Conservation (phyloP, 2,329 filamentous ascomycete species). For the Rhinocladiella similis region DNA sequence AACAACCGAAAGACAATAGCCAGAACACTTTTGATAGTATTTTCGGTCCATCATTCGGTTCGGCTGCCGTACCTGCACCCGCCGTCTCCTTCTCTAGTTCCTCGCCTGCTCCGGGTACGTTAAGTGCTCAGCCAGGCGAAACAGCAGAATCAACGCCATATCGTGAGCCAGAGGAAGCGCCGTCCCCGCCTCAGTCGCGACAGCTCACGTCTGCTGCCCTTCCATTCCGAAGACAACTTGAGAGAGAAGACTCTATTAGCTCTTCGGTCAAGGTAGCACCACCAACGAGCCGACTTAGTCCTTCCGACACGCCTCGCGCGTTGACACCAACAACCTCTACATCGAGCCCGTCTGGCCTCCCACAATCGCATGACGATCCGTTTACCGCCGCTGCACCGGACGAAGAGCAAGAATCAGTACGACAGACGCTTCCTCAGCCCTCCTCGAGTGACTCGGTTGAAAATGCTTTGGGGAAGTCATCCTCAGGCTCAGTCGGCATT, state of each 20-base stretch:
- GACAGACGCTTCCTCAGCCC: constrained; percentile 22
- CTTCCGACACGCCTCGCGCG: constrained; percentile 46
- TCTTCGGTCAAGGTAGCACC: constrained; percentile 79
- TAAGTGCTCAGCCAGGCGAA: constrained; percentile 38
- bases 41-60: constrained; percentile 70
- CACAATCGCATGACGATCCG: constrained; percentile 23
- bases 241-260: constrained; percentile 65
- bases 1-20: constrained; percentile 13
- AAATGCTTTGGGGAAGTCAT: constrained; percentile 22
- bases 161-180: constrained; percentile 38
- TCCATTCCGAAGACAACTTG: constrained; percentile 61
- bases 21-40: constrained; percentile 77
- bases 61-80: constrained; percentile 54
- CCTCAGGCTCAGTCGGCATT: constrained; percentile 29
- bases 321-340: constrained; percentile 44
- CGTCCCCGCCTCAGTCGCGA: constrained; percentile 69
- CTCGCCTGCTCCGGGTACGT: constrained; percentile 54
- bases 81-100: constrained; percentile 59
- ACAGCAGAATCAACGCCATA: constrained; percentile 33
- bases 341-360: constrained; percentile 27
- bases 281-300: constrained; percentile 64
- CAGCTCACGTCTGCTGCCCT: constrained; percentile 77
- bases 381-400: constrained; percentile 27
- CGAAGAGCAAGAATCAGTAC: constrained; percentile 30
- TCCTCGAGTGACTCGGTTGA: constrained; percentile 8